These are phyloP conservation scores for Cercophora sp. DNA, from an alignment of 495 filamentous ascomycete species.

Conservation along the genomic window DNA sequence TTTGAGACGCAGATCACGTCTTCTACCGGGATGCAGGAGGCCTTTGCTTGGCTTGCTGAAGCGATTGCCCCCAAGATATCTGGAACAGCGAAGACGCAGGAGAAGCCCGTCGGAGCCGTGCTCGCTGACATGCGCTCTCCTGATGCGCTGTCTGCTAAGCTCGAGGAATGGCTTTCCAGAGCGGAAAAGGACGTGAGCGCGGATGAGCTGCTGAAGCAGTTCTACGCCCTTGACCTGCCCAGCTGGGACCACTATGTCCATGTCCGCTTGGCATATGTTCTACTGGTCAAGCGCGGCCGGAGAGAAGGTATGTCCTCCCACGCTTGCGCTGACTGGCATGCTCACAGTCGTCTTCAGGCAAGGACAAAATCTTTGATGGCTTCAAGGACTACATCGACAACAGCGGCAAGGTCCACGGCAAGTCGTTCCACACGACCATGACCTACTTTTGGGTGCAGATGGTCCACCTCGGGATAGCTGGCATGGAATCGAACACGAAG, in stretches of 20 bases:
- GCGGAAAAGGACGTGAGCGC: neutral
- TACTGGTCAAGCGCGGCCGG: neutral
- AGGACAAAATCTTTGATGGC: constrained; percentile 1
- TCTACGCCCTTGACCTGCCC: neutral
- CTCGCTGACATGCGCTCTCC: neutral
- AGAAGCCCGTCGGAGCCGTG: neutral
- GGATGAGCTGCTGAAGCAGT: neutral
- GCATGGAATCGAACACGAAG: neutral
- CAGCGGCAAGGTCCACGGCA: neutral
- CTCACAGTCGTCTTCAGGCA: neutral
- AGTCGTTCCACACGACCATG: constrained; percentile 3
- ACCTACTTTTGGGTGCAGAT: constrained; percentile 5
- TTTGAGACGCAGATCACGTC: neutral
- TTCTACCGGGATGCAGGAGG: neutral
- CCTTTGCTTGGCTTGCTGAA: neutral
- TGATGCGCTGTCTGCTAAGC: neutral
- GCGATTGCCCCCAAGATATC: neutral
- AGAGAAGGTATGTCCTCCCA: neutral
- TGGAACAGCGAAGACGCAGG: neutral
- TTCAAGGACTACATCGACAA: constrained; percentile 1
- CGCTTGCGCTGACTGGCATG: neutral
- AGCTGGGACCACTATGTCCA: neutral
- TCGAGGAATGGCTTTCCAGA: neutral
- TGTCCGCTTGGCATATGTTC: neutral
- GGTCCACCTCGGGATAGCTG: neutral